Base-by-base conservation (phyloP, 1,139 yeast genomes). In the Blastobotrys apis region DNA sequence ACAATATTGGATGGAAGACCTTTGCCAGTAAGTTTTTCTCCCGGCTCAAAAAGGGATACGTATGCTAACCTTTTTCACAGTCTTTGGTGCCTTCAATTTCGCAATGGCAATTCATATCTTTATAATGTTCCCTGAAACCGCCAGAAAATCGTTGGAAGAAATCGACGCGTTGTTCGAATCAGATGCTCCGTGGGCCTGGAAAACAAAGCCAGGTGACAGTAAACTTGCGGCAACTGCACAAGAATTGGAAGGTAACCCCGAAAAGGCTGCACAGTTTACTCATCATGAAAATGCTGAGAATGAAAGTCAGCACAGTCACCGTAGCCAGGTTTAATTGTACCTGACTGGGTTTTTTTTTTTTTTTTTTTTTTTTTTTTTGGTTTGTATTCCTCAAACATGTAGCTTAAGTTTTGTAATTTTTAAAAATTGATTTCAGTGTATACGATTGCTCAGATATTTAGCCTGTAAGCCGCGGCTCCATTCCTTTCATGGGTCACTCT, bases 11-110 rank as follows among this genome's bases (percentile, higher is more conserved):
- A 52, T 67, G 49, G 80, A 78, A 22, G 65, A 80, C 74, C 0
- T 75, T 75, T 58, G 71, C 82, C 13, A 81, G n/a, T n/a, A n/a
- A n/a, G n/a, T n/a, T 84, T 34, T 83, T 82, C 67, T 83, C 82
- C 65, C 78, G 76, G 19, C 78, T 82, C 65, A n/a, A n/a, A n/a
- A n/a, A n/a, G n/a, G n/a, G n/a, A n/a, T n/a, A n/a, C n/a, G n/a
- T n/a, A n/a, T n/a, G n/a, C n/a, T n/a, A n/a, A n/a, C n/a, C n/a
- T n/a, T n/a, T n/a, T n/a, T n/a, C n/a, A n/a, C n/a, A n/a, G n/a
- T 77, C 16, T 84, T 84, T 69, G 85, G 82, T 39, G 74, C 77
- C 49, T 81, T 80, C 43, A 76, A 81, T 63, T 62, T 63, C 19
- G 68, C 63, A 45, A 76, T 78, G 80, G 68, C 72, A 44, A 45